These are phyloP conservation scores for Sporisorium iseilematis-ciliati DNA, from an alignment of 1,284 basidiomycete genomes.

Conservation along the genomic window DNA sequence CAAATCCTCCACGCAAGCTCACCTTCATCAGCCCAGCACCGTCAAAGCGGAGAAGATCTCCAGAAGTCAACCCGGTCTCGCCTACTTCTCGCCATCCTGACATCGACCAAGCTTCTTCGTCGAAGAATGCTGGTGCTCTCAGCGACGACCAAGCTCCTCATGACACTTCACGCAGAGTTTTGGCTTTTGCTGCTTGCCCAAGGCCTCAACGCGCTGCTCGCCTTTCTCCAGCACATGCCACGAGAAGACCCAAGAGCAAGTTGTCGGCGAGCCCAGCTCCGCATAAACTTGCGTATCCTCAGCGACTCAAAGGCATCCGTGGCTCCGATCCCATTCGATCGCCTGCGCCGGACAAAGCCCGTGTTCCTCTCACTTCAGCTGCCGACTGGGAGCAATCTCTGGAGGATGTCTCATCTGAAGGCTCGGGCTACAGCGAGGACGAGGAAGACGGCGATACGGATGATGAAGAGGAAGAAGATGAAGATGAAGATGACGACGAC, in stretches of 20 bases:
- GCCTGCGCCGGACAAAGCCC: constrained; percentile 30
- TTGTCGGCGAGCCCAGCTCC: constrained; percentile 50
- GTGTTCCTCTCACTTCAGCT: background rate
- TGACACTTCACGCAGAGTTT: constrained; percentile 12
- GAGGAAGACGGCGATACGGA: constrained; percentile 40
- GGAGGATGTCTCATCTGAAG: constrained; percentile 19
- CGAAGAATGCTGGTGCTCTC: background rate
- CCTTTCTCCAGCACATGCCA: constrained; percentile 23
- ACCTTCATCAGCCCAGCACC: constrained; percentile 35
- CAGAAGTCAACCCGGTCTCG: background rate
- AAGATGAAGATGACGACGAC: background rate
- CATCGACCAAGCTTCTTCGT: background rate
- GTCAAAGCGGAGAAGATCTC: constrained; percentile 12
- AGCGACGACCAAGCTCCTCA: constrained; percentile 11
- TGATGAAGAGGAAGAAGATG: constrained; percentile 15
- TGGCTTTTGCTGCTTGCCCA: constrained; percentile 45
- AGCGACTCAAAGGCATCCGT: constrained; percentile 37
- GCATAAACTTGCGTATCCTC: constrained; percentile 36
- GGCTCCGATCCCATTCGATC: constrained; percentile 43
- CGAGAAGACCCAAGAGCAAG: constrained; percentile 18
- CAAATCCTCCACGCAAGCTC: constrained; percentile 22
- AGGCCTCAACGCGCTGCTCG: constrained; percentile 28
- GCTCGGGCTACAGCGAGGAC: constrained; percentile 53
- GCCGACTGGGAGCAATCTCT: constrained; percentile 9
- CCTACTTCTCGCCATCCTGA: constrained; percentile 5